Evolutionary conservation across 495 filamentous ascomycete genomes (phyloP), one percentile per base, ranked within the genome.

Genomic region (Tricharina praecox): DNA sequence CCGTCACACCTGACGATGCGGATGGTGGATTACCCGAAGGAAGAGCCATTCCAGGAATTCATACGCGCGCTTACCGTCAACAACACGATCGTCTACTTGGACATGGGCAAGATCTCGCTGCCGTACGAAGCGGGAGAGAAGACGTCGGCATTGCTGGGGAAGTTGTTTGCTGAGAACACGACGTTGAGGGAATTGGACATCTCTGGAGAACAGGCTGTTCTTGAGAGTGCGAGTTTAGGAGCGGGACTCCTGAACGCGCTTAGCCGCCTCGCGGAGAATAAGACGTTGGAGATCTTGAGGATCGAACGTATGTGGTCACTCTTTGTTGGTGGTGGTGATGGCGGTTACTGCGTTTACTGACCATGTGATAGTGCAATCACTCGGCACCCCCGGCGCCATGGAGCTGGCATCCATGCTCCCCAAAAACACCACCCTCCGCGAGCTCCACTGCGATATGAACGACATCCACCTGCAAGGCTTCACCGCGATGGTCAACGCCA

Each of bases 81-180:
- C 51, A 78, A 67, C 20, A 78, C 82, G 4, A 74, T 94, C 46
- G 67, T 70, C 30, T 79, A 75, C 45, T 66, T 97, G n/a, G 86
- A 92, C 63, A 78, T 97, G 47, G 86, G 83, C 7, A 85, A 87
- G 50, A 82, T 81, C 15, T 84, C 85, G 1, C 74, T 94, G 3
- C 84, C 86, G 0, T 80, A 79, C 32, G 79, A 87, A 47, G 77
- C 81, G 1, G 74, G 77, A 30, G 69, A 74, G 1, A 77, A 84
- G 44, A 87, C 85, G 0, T 84, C 80, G 50, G 69, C 75, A 35
- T 69, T 77, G n/a, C 58, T 95, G 13, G 74, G 81, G 52, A 50
- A 70, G 34, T 74, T 95, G 65, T 83, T 97, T 51, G 75, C 79
- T 23, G 68, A 76, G 45, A 95, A 97, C 54, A 65, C 71, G 8